Percentiles rank a stretch among this genome's conserved stretches.
Evolutionary conservation across 495 filamentous ascomycete species (phyloP).

Genomic region (Penicillium ochrochloron): DNA sequence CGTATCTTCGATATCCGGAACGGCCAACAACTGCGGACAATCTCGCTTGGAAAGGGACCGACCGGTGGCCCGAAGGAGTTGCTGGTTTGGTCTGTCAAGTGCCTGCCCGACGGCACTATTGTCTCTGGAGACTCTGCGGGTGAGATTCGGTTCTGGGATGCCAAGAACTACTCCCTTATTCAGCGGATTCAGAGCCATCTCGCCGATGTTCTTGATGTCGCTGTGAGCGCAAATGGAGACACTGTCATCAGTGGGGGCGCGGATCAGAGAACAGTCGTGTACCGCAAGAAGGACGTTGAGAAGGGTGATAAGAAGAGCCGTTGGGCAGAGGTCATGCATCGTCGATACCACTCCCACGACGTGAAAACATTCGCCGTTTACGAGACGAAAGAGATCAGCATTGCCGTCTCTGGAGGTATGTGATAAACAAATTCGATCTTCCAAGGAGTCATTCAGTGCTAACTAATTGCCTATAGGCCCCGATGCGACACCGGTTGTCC

Average conservation of each 20-base stretch:
- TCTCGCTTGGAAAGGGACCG: slow-evolving; percentile 81
- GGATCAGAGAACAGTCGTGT: slow-evolving; percentile 83
- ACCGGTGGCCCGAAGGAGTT: slow-evolving; percentile 78
- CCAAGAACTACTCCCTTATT: slow-evolving; percentile 81
- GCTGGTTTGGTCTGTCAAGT: slow-evolving; percentile 92
- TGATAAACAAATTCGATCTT: slow-evolving; percentile 18
- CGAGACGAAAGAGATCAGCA: slow-evolving; percentile 79
- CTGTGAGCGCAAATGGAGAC: slow-evolving; percentile 76
- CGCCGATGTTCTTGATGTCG: slow-evolving; percentile 87
- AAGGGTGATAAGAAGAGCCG: slow-evolving; percentile 60
- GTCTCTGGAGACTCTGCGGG: slow-evolving; percentile 95
- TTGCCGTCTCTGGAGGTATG: slow-evolving; percentile 90
- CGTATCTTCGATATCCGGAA: slow-evolving; percentile 85
- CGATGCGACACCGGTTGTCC: slow-evolving; percentile 78
- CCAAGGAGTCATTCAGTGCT: slow-evolving; percentile 32
- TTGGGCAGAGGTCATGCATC: slow-evolving; percentile 85
- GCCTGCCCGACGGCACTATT: slow-evolving; percentile 82
- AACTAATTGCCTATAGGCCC: slow-evolving; percentile 60
- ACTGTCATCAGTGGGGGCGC: slow-evolving; percentile 91
- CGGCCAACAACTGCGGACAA: slow-evolving; percentile 71
- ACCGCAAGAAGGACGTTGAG: slow-evolving; percentile 60
- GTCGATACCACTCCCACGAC: slow-evolving; percentile 86
- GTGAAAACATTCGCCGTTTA: slow-evolving; percentile 94
- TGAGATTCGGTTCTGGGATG: slow-evolving; percentile 91
- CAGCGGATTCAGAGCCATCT: slow-evolving; percentile 85